phyloP scores from a whole-genome alignment of 805 yeast genomes.

The Yarrowia alimentaria region DNA sequence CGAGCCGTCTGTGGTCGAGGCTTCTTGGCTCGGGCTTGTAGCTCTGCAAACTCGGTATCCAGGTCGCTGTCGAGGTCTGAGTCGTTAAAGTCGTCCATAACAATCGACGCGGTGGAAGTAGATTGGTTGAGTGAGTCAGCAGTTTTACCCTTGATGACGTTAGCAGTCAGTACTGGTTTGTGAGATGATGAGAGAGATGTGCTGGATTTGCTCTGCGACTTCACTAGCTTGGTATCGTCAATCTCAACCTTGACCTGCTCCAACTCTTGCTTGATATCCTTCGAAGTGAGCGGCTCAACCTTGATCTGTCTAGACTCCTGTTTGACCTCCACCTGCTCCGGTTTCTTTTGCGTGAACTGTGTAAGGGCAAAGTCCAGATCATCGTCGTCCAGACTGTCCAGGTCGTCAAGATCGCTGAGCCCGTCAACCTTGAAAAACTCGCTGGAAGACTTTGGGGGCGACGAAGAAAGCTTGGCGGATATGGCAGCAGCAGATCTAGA shows the following conservation, averaged over 20 bases:
- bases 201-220: no score
- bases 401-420: constrained; percentile 7
- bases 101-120: no score
- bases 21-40: constrained; percentile 5
- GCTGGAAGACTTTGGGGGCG: constrained; percentile 11
- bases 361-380: constrained; percentile 20
- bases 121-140: no score
- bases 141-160: not conserved
- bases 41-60: constrained; percentile 5
- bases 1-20: constrained; percentile 6
- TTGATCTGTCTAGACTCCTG: not conserved
- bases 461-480: constrained; percentile 7
- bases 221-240: no score
- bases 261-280: no score
- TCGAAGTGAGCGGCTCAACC: not conserved
- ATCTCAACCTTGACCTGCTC: no score
- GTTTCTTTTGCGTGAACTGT: constrained; percentile 12
- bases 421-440: no score
- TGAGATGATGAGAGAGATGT: no score
- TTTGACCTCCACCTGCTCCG: no score
- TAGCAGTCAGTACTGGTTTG: no score
- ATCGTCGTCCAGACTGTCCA: constrained; percentile 12
- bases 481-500: no score
- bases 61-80: constrained; percentile 19
- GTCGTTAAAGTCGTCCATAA: constrained; percentile 11